Percentiles rank a stretch among this genome's conserved stretches.
These are phyloP conservation scores for Diaporthe velutina DNA, from an alignment of 2,329 filamentous ascomycete genomes.

Conservation along the genomic window DNA sequence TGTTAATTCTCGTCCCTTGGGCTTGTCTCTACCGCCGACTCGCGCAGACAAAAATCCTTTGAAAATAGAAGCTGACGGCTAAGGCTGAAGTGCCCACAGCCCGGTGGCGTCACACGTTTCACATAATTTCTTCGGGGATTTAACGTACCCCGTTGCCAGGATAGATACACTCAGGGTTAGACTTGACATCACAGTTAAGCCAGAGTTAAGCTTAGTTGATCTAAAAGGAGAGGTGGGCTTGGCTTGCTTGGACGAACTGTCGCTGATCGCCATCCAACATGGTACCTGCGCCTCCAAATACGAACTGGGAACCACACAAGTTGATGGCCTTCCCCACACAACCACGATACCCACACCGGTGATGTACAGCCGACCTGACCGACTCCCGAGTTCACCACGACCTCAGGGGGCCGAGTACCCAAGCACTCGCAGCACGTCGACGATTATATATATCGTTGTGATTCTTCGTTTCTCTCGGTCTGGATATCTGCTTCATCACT, in stretches of 20 bases:
- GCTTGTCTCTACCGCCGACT: not conserved
- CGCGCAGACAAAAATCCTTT: not conserved
- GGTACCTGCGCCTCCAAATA: constrained; percentile 21
- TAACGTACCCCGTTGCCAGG: not conserved
- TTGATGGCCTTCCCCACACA: constrained; percentile 16
- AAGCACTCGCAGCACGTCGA: not conserved
- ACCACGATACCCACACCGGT: constrained; percentile 7
- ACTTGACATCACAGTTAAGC: constrained; percentile 29
- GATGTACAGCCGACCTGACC: constrained; percentile 13
- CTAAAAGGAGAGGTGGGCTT: constrained; percentile 17
- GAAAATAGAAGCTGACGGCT: not conserved
- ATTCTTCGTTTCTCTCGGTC: not conserved
- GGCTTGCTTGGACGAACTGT: not conserved
- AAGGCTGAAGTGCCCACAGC: constrained; percentile 13
- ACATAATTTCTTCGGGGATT: not conserved
- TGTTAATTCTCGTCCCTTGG: not conserved
- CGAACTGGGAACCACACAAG: constrained; percentile 20
- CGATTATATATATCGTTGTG: constrained; percentile 5
- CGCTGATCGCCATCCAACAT: constrained; percentile 18
- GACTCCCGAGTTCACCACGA: constrained; percentile 26
- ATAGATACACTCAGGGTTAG: constrained; percentile 9
- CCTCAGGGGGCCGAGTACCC: constrained; percentile 5
- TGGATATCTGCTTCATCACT: constrained; percentile 20
- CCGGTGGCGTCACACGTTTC: not conserved
- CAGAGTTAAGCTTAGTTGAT: constrained; percentile 31